Evolutionary conservation across 1,284 basidiomycete genomes (phyloP).

Genomic region (Cystobasidium slooffiae): DNA sequence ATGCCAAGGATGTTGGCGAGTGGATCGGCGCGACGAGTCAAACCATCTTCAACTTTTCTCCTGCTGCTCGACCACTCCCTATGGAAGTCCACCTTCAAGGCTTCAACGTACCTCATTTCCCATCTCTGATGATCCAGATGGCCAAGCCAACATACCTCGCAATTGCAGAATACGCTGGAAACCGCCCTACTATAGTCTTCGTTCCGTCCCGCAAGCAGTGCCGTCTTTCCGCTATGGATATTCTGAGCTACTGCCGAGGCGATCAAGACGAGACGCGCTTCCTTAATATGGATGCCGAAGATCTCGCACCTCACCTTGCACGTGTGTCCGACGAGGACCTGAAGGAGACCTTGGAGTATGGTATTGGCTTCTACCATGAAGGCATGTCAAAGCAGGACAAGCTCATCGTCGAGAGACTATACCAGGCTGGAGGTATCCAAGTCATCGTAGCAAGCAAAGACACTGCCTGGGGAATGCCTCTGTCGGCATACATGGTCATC

Average conservation of each 20-base stretch:
- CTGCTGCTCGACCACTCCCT: constrained; percentile 89
- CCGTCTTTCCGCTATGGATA: constrained; percentile 86
- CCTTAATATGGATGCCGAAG: constrained; percentile 82
- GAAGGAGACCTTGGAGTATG: constrained; percentile 81
- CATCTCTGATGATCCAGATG: constrained; percentile 98
- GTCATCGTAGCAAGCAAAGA: constrained; percentile 95
- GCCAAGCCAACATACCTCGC: constrained; percentile 96
- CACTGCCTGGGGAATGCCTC: constrained; percentile 91
- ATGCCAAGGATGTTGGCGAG: constrained; percentile 92
- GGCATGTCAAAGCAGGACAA: constrained; percentile 89
- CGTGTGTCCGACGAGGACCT: constrained; percentile 78
- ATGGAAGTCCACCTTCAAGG: constrained; percentile 97
- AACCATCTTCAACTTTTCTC: constrained; percentile 97
- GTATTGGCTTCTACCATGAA: constrained; percentile 95
- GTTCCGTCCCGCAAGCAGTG: constrained; percentile 94
- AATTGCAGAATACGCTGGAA: constrained; percentile 83
- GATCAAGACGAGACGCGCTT: constrained; percentile 85
- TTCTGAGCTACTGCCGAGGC: constrained; percentile 84
- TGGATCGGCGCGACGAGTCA: constrained; percentile 95
- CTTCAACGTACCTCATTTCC: constrained; percentile 95
- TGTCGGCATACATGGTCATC: constrained; percentile 94
- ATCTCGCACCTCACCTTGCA: constrained; percentile 86
- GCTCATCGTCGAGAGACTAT: constrained; percentile 89
- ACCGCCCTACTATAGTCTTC: constrained; percentile 87
- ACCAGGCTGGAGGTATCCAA: constrained; percentile 92